A percentile compares a stretch with the other conserved stretches of the same genome.
phyloP scores from a whole-genome alignment of 306 rosid genomes.

The Pterocarpus macrocarpus region DNA sequence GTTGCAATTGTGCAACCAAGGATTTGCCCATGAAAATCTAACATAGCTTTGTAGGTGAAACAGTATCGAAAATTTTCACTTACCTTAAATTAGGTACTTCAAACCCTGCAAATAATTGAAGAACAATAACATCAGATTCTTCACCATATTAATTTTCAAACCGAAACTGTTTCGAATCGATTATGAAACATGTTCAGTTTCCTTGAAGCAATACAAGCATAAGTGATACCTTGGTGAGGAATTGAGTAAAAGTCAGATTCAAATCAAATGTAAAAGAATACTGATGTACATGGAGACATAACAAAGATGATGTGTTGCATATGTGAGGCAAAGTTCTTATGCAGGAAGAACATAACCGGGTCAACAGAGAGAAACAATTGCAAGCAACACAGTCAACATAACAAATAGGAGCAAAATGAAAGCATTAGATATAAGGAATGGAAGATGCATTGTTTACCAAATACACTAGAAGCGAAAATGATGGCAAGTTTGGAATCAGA shows the following conservation, averaged over 20 bases:
- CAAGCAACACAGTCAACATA: not conserved
- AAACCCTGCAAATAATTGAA: conserved; percentile 58
- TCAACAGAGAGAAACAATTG: not conserved
- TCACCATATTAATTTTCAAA: not conserved
- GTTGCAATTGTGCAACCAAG: no score
- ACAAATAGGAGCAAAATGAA: not conserved
- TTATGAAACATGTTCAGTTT: not conserved
- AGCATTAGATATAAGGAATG: not conserved
- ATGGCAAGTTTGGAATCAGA: conserved; percentile 55
- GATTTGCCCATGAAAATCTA: no score
- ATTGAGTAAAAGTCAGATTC: not conserved
- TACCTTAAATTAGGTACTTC: conserved; percentile 72
- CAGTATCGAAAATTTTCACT: not conserved
- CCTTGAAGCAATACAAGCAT: conserved; percentile 9
- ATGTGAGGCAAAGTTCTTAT: no score
- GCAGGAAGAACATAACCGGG: no score
- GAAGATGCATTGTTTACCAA: conserved; percentile 47
- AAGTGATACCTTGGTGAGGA: not conserved
- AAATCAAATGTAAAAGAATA: not conserved
- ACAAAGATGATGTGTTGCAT: no score
- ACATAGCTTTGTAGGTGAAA: not conserved
- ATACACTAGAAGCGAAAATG: conserved; percentile 57
- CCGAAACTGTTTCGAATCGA: not conserved
- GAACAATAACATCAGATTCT: conserved; percentile 19
- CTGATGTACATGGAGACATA: not conserved